These are phyloP conservation scores for Mycena filopes DNA, from an alignment of 768 basidiomycete species.

Conservation along the genomic window DNA sequence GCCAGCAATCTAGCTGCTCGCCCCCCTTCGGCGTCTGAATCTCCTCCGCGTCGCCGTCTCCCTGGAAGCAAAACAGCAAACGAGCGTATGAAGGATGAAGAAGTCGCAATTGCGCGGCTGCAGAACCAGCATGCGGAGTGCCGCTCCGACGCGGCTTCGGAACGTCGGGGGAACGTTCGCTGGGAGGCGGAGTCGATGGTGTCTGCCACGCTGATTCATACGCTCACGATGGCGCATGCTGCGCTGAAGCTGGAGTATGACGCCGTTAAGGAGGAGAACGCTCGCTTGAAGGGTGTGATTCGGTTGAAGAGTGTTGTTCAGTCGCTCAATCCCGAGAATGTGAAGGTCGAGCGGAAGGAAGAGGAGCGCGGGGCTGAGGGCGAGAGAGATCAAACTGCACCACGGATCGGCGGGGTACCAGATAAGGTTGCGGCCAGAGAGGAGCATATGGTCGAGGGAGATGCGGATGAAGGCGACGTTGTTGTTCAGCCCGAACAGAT, in stretches of 20 bases:
- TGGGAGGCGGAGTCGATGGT: constrained; percentile 10
- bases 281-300: background rate
- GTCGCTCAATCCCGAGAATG: background rate
- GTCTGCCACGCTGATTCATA: constrained; percentile 2
- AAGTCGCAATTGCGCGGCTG: background rate
- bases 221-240: background rate
- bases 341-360: background rate
- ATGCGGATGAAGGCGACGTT: background rate
- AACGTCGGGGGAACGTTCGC: background rate
- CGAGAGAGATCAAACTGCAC: no score
- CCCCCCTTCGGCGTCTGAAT: no score
- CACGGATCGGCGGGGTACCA: no score
- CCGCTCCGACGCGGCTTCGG: background rate
- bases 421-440: no score
- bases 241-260: constrained; percentile 17
- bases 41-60: background rate
- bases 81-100: background rate
- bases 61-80: background rate
- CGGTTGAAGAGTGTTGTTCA: background rate
- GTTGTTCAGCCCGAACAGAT: no score
- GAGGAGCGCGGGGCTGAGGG: background rate
- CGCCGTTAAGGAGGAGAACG: constrained; percentile 1
- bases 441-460: background rate
- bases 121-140: background rate
- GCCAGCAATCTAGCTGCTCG: no score